Conservation (phyloP, 768 basidiomycete genomes). For the Collybia mongolica region DNA sequence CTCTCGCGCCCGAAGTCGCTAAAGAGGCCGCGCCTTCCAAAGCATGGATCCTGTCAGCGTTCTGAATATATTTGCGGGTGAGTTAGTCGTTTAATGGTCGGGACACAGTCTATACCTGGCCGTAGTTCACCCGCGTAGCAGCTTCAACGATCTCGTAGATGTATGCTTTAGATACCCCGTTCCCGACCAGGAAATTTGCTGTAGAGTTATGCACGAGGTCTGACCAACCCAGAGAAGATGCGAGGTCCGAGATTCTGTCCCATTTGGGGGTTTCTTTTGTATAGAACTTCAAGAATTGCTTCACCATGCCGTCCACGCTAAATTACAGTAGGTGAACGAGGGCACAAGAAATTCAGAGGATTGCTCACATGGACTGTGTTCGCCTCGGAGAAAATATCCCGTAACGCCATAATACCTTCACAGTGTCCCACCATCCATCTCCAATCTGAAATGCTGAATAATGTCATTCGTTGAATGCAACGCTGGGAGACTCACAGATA, state of each 20-base stretch:
- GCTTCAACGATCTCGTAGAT: conserved; percentile 75
- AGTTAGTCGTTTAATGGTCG: too few relatives aligned
- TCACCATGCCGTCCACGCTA: conserved; percentile 57
- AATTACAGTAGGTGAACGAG: background rate
- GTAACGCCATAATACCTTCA: conserved; percentile 78
- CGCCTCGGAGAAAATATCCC: conserved; percentile 61
- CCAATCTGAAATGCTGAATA: conserved; percentile 33
- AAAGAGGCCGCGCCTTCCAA: conserved; percentile 72
- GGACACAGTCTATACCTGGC: conserved; percentile 45
- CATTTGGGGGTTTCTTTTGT: conserved; percentile 52
- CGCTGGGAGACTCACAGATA: conserved; percentile 45
- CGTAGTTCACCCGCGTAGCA: conserved; percentile 83
- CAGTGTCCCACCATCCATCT: conserved; percentile 68
- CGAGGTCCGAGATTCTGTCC: conserved; percentile 58
- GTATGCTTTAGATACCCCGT: conserved; percentile 59
- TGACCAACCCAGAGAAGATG: conserved; percentile 50
- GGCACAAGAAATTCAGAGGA: background rate
- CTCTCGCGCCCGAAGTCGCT: conserved; percentile 65
- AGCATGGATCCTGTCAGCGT: conserved; percentile 72
- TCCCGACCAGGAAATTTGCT: conserved; percentile 50
- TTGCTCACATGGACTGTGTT: conserved; percentile 52
- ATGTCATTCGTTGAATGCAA: conserved; percentile 1
- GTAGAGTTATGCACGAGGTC: conserved; percentile 49
- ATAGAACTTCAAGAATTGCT: conserved; percentile 58
- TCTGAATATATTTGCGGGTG: conserved; percentile 30